These are phyloP conservation scores for Lipomyces yamanashiensis DNA, from an alignment of 805 yeast genomes.

Conservation along the genomic window DNA sequence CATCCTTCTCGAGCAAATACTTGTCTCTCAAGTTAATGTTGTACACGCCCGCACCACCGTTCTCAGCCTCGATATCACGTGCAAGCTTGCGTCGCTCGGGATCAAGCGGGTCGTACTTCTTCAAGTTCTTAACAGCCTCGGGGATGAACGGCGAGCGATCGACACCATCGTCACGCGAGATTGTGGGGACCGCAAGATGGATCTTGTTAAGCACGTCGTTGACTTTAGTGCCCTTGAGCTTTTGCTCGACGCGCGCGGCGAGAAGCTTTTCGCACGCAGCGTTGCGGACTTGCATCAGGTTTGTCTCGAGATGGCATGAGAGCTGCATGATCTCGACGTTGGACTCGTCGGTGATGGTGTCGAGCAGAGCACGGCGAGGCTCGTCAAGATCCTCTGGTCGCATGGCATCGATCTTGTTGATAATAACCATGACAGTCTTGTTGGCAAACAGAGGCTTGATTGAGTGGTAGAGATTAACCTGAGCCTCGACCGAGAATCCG, in stretches of 20 bases:
- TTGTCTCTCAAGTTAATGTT: constrained; percentile 91
- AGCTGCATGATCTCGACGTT: constrained; percentile 90
- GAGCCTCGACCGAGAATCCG: constrained; percentile 97
- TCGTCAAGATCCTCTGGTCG: constrained; percentile 79
- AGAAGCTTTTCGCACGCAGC: constrained; percentile 96
- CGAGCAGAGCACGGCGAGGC: constrained; percentile 71
- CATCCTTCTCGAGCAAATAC: constrained; percentile 90
- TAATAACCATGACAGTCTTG: constrained; percentile 92
- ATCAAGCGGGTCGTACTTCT: constrained; percentile 76
- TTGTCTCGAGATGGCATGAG: constrained; percentile 92
- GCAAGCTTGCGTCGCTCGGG: constrained; percentile 82
- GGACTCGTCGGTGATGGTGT: constrained; percentile 59
- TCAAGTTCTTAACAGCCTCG: constrained; percentile 63
- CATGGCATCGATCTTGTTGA: constrained; percentile 93
- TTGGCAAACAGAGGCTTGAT: constrained; percentile 97
- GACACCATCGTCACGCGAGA: constrained; percentile 73
- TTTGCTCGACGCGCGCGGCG: constrained; percentile 94
- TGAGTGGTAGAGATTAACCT: constrained; percentile 94
- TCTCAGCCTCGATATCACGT: constrained; percentile 86
- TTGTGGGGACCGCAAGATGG: constrained; percentile 87
- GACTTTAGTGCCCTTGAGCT: constrained; percentile 88
- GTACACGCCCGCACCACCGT: constrained; percentile 99
- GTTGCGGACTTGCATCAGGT: constrained; percentile 94
- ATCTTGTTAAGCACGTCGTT: constrained; percentile 89
- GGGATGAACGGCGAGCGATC: constrained; percentile 80